These are phyloP conservation scores for Cercospora berteroae DNA, from an alignment of 2,329 filamentous ascomycete genomes.

Conservation along the genomic window DNA sequence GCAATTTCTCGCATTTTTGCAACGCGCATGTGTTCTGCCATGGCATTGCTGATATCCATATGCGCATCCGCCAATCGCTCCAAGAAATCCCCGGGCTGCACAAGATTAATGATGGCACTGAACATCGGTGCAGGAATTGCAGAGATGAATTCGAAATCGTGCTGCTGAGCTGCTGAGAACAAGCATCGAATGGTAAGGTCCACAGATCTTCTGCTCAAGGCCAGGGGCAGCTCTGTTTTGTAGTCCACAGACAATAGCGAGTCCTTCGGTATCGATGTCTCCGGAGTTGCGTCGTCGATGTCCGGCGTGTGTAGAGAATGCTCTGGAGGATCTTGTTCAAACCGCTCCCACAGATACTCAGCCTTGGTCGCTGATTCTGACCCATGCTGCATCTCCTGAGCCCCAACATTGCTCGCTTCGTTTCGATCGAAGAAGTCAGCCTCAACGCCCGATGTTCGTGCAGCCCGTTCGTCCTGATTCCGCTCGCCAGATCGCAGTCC, in stretches of 20 bases:
- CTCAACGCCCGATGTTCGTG: neutral
- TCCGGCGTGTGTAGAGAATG: neutral
- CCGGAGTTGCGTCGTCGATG: neutral
- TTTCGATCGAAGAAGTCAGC: slow-evolving; percentile 10
- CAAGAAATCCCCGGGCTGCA: slow-evolving; percentile 59
- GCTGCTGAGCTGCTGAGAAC: slow-evolving; percentile 22
- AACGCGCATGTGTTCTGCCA: slow-evolving; percentile 46
- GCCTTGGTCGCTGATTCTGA: neutral
- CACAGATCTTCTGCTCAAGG: slow-evolving; percentile 24
- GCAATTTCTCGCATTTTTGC: slow-evolving; percentile 42
- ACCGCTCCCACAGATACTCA: slow-evolving; percentile 22
- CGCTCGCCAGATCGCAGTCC: neutral
- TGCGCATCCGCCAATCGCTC: slow-evolving; percentile 49
- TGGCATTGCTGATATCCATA: slow-evolving; percentile 50
- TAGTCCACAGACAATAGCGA: slow-evolving; percentile 30
- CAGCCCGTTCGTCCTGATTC: neutral
- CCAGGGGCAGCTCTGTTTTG: slow-evolving; percentile 22
- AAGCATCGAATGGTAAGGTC: slow-evolving; percentile 33
- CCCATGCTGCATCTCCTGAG: neutral
- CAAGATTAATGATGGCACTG: slow-evolving; percentile 60
- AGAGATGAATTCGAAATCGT: slow-evolving; percentile 33
- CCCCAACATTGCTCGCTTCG: neutral
- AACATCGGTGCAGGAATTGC: slow-evolving; percentile 57
- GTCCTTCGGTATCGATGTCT: slow-evolving; percentile 10
- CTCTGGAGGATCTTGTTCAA: slow-evolving; percentile 13